Conservation (phyloP, 2,329 filamentous ascomycete genomes). For the Tolypocladium nubicola region DNA sequence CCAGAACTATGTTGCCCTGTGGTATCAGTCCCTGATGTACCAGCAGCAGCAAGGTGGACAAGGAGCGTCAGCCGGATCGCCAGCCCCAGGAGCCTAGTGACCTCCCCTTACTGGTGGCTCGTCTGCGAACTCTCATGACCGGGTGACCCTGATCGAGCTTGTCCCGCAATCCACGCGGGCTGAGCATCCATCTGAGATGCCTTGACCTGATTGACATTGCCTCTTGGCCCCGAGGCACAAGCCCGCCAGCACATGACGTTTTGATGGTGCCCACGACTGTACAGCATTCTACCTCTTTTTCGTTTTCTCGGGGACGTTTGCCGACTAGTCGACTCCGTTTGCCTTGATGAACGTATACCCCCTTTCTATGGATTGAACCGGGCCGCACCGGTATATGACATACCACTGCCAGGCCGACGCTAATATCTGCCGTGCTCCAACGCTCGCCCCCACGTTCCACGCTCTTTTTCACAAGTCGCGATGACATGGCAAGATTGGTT, state of each 20-base stretch:
- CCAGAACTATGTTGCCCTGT: constrained; percentile 67
- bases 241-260: constrained; percentile 14
- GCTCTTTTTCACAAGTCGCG: neutral
- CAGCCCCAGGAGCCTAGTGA: constrained; percentile 27
- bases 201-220: constrained; percentile 22
- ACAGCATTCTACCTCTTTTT: constrained; percentile 12
- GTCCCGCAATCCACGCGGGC: constrained; percentile 3
- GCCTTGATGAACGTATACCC: constrained; percentile 11
- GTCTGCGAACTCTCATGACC: constrained; percentile 14
- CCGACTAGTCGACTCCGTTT: constrained; percentile 3
- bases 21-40: constrained; percentile 59
- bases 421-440: neutral
- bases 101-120: constrained; percentile 10
- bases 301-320: constrained; percentile 2
- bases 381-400: neutral
- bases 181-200: constrained; percentile 16
- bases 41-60: constrained; percentile 30
- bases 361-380: constrained; percentile 1
- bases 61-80: constrained; percentile 22
- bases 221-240: constrained; percentile 12
- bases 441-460: neutral
- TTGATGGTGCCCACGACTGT: constrained; percentile 20
- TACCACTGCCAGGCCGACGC: neutral
- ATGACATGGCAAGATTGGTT: neutral
- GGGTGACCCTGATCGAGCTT: constrained; percentile 23